Conservation (phyloP, 1,284 basidiomycete genomes). For the Sporisorium exsertum region DNA sequence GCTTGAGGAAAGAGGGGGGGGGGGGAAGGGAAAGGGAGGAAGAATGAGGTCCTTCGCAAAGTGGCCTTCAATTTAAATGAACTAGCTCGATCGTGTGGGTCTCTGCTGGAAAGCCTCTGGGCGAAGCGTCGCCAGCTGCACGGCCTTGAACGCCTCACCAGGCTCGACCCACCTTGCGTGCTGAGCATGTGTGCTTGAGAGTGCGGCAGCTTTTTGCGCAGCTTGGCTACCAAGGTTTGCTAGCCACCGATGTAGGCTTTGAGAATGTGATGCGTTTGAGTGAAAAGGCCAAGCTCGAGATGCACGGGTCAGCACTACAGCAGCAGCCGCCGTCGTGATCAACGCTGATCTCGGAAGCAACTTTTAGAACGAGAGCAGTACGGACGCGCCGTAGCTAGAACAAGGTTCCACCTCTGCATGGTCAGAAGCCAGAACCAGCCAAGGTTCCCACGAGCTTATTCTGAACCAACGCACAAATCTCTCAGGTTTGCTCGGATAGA, state of each 20-base stretch:
- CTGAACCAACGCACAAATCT: slow-evolving; percentile 4
- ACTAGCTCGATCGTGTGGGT: slow-evolving; percentile 17
- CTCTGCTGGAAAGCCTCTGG: slow-evolving; percentile 12
- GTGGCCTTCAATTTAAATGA: slow-evolving; percentile 34
- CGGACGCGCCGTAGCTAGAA: background rate
- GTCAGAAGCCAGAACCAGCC: slow-evolving; percentile 5
- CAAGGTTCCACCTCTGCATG: slow-evolving; percentile 12
- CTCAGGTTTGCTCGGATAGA: slow-evolving; percentile 20
- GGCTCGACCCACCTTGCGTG: slow-evolving; percentile 17
- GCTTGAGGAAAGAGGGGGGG: slow-evolving; percentile 2
- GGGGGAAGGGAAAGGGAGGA: slow-evolving; percentile 1
- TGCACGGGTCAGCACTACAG: slow-evolving; percentile 6
- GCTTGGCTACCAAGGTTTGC: slow-evolving; percentile 16
- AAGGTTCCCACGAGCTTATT: slow-evolving; percentile 25
- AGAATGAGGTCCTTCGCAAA: slow-evolving; percentile 8
- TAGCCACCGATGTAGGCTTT: background rate
- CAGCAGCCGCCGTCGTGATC: background rate
- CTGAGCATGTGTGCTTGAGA: background rate
- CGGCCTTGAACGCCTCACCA: slow-evolving; percentile 13
- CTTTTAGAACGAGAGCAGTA: background rate
- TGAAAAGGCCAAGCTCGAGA: slow-evolving; percentile 8
- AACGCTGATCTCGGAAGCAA: background rate
- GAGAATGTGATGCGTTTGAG: slow-evolving; percentile 11
- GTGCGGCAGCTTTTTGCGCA: background rate
- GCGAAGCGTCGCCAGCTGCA: slow-evolving; percentile 10